phyloP scores from a whole-genome alignment of 2,329 filamentous ascomycete species.

The Fusarium subtropicale region DNA sequence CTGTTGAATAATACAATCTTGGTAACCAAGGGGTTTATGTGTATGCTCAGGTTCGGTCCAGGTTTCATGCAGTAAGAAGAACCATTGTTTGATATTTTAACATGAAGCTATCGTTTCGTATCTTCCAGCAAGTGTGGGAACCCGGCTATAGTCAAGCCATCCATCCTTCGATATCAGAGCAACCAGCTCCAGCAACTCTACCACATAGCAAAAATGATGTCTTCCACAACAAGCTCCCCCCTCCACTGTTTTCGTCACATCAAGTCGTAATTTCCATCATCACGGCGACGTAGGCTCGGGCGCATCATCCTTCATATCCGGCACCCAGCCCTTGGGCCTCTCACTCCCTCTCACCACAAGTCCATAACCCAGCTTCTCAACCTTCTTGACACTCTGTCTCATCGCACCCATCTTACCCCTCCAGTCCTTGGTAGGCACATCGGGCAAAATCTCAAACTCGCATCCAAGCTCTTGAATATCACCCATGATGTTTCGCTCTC shows the following conservation, averaged over 20 bases:
- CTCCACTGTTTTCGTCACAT: neutral
- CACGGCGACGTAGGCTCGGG: conserved; percentile 48
- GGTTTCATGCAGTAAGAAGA: neutral
- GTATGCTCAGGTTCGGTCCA: neutral
- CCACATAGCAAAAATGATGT: conserved; percentile 14
- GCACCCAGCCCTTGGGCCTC: conserved; percentile 90
- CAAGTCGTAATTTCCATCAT: neutral
- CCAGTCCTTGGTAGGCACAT: conserved; percentile 67
- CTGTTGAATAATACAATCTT: neutral
- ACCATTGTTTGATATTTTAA: neutral
- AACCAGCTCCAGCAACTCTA: conserved; percentile 21
- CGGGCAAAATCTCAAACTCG: conserved; percentile 79
- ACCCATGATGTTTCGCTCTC: conserved; percentile 72
- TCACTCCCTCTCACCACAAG: conserved; percentile 89
- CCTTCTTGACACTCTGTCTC: conserved; percentile 90
- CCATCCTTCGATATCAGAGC: neutral
- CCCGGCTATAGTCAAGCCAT: neutral
- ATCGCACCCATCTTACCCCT: conserved; percentile 87
- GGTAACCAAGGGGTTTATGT: neutral
- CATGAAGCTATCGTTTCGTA: neutral
- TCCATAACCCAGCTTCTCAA: conserved; percentile 90
- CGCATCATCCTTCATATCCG: conserved; percentile 69
- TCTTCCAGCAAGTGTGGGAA: neutral
- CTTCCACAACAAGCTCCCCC: neutral
- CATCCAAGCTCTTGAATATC: conserved; percentile 85